phyloP scores from a whole-genome alignment of 2,329 filamentous ascomycete genomes.

The Botrytis galanthina region DNA sequence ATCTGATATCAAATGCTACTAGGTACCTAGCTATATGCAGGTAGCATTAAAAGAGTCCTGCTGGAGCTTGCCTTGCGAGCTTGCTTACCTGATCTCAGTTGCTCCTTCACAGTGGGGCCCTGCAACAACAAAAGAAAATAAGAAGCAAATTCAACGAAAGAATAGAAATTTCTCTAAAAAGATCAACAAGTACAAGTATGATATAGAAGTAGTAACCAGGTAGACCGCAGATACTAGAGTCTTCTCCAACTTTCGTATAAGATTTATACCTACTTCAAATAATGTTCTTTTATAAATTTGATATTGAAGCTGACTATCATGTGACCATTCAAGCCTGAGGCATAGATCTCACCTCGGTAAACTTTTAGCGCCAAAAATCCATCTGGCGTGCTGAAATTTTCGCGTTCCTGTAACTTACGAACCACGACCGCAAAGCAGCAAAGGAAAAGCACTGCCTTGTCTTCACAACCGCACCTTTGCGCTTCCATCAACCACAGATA shows the following conservation, averaged over 20 bases:
- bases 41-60: not conserved
- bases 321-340: not conserved
- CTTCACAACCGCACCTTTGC: conserved; percentile 1
- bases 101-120: not conserved
- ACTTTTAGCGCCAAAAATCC: not conserved
- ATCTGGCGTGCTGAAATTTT: conserved; percentile 15
- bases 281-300: not conserved
- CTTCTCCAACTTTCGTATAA: not conserved
- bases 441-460: not conserved
- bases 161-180: not conserved
- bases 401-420: conserved; percentile 4
- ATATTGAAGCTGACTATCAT: not conserved
- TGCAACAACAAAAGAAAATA: not conserved
- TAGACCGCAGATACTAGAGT: not conserved
- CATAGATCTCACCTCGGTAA: not conserved
- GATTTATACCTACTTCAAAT: not conserved
- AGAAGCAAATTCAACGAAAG: not conserved
- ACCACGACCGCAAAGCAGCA: conserved; percentile 1
- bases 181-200: not conserved
- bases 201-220: not conserved
- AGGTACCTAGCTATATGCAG: too few species aligned
- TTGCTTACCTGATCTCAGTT: not conserved
- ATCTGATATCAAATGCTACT: not conserved
- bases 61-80: not conserved
- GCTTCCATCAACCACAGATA: not conserved